Evolutionary conservation across 257 asterid species (phyloP).

Genomic region (Solanum chilense): DNA sequence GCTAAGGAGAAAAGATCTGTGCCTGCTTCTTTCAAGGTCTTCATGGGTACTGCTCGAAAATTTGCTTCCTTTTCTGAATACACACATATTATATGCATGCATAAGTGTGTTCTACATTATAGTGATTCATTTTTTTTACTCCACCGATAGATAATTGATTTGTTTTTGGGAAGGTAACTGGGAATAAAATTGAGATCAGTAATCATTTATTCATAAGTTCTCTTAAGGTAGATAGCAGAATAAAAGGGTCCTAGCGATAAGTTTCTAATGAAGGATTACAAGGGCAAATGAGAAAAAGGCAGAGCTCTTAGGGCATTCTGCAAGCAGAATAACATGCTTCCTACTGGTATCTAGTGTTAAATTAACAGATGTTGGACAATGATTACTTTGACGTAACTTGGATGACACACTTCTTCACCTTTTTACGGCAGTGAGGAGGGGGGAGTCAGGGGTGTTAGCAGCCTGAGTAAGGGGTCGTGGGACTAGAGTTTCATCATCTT

Average conservation of each 20-base stretch:
- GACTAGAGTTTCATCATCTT: background rate
- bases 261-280: background rate
- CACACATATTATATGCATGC: background rate
- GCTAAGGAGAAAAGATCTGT: slow-evolving; percentile 87
- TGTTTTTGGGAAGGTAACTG: background rate
- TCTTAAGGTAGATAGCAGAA: background rate
- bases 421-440: background rate
- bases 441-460: background rate
- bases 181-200: background rate
- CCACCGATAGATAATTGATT: background rate
- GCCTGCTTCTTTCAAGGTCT: slow-evolving; percentile 87
- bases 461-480: background rate
- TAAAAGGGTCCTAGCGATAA: background rate
- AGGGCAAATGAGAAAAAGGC: background rate
- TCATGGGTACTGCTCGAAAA: slow-evolving; percentile 43
- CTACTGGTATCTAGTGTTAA: background rate
- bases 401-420: background rate
- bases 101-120: background rate
- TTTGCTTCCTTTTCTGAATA: background rate
- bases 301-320: background rate
- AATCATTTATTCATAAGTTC: background rate
- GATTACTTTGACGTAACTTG: background rate
- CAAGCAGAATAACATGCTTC: background rate
- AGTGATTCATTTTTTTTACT: background rate
- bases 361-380: background rate